Conservation (phyloP, 73 alveolate genomes). For the Symbiodinium pilosum region DNA sequence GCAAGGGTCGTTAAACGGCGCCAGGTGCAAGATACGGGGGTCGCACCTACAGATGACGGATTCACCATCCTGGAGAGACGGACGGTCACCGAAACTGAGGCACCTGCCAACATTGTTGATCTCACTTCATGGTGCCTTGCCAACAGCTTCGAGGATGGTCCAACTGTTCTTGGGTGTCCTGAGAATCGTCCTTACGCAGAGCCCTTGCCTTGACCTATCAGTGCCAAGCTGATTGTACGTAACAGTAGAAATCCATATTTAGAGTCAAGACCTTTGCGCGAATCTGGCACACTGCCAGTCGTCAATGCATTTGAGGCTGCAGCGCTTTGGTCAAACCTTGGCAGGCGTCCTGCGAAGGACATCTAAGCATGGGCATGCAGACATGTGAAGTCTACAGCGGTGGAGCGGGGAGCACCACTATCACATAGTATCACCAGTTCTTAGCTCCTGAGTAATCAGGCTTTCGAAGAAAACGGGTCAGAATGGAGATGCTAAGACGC, state of each 20-base stretch:
- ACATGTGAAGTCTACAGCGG: too few species aligned
- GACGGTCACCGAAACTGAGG: conserved; percentile 65
- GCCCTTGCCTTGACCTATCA: neutral
- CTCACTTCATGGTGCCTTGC: neutral
- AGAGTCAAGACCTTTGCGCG: neutral
- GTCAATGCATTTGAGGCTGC: conserved; percentile 32
- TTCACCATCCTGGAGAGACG: conserved; percentile 86
- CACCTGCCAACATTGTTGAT: neutral
- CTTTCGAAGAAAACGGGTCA: too few species aligned
- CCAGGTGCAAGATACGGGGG: conserved; percentile 83
- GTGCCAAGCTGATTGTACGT: too few species aligned
- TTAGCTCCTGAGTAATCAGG: neutral
- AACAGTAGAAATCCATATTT: too few species aligned
- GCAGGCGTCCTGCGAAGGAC: conserved; percentile 70
- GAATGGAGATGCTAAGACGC: too few species aligned
- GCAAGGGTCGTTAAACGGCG: too few species aligned
- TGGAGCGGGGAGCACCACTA: too few species aligned
- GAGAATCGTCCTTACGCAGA: conserved; percentile 87
- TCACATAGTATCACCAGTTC: neutral
- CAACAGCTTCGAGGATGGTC: conserved; percentile 62
- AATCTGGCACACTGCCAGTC: too few species aligned
- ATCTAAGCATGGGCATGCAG: too few species aligned
- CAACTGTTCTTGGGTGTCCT: conserved; percentile 87
- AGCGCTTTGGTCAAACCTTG: conserved; percentile 82
- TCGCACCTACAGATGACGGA: conserved; percentile 92